Base-by-base conservation (phyloP, 2,329 filamentous ascomycete genomes). In the Sphaerulina vaccinii region DNA sequence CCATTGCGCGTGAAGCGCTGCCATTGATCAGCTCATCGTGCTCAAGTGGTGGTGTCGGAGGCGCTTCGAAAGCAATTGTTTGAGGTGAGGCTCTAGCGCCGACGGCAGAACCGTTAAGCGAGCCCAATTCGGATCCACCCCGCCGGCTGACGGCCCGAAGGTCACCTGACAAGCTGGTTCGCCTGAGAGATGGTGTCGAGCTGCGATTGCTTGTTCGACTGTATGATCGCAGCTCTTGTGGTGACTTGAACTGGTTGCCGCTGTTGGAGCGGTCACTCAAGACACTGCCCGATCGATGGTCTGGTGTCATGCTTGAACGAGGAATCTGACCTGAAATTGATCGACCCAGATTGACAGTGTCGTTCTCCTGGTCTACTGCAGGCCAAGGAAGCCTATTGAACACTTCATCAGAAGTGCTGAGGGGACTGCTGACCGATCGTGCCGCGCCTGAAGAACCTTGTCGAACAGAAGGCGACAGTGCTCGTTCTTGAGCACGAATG, bases 21-120 rank as follows among this genome's bases (percentile, higher is more conserved):
- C 90, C 89, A 76, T 92, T 90, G 72, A 86, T 87, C 73, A 90
- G 80, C 65, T 89, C 88, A 69, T 86, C 86, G 75, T 83, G 81
- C 63, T 74, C 79, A 62, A 79, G 79, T 65, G 78, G 81, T 64
- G 71, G 73, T 54, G 74, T 74, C 58, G 73, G 71, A 54, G 71
- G 72, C 54, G 71, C 66, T 64, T 71, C 69, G 61, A 71, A 68
- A 49, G 68, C 62, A 56, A 69, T 69, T 63, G 67, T 69, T 63
- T 62, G 64, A 61, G 66, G 64, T 58, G 67, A 64, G 38, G 65
- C 65, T 57, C 57, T 57, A 56, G 63, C 65, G 57, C 65, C 63
- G 56, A 66, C 67, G 64, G 66, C 67, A 62, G 69, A 69, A 62
- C 65, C 68, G 71, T 70, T 51, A 49, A 49, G 45, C 45, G 45